Evolutionary conservation across 768 basidiomycete species (phyloP), one percentile per base, ranked within the genome.

Genomic region (Phanerodontia chrysosporium): DNA sequence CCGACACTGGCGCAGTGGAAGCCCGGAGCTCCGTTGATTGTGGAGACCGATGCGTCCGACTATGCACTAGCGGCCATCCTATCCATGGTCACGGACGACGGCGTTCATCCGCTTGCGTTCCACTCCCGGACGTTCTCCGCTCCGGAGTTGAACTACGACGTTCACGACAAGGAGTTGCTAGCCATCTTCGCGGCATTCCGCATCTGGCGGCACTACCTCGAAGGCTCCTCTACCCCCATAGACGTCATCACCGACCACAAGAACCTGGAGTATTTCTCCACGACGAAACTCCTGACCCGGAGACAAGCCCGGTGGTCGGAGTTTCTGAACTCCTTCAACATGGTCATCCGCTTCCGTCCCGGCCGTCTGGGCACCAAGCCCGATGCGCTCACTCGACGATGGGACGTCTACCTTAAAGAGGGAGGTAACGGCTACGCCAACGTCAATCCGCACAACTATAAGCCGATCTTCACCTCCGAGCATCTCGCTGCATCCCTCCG

Each of bases 91-190:
- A 44, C 56, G 3, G 44, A 58, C 3, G 58, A 64, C 16, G 64
- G 65, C 8, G 65, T 69, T 55, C 73, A 70, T 39, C 72, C 74
- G 1, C 55, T 76, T 21, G 69, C 66, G 0, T 78, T 67, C 60
- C 62, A 63, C 51, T 75, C 73, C 4, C 59, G 67, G 5, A 67
- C 49, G 13, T 45, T 76, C 6, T 58, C 24, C 24, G 49, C 65
- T 0, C 65, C 75, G 0, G 75, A 85, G 62, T 28, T 66, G 1
- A 83, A 83, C 64, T 83, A 84, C 59, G 68, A 79, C 14, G 75
- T 79, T 21, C 73, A 81, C 58, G 75, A 85, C 58, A 77, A 79
- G 61, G 82, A 84, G 68, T 66, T 83, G 14, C 69, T 83, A 0
- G 78, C 77, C 1, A 74, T 83, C 48, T 66, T 83, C 7, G 63